These are phyloP conservation scores for Huntiella decipiens DNA, from an alignment of 2,329 filamentous ascomycete species.

Conservation along the genomic window DNA sequence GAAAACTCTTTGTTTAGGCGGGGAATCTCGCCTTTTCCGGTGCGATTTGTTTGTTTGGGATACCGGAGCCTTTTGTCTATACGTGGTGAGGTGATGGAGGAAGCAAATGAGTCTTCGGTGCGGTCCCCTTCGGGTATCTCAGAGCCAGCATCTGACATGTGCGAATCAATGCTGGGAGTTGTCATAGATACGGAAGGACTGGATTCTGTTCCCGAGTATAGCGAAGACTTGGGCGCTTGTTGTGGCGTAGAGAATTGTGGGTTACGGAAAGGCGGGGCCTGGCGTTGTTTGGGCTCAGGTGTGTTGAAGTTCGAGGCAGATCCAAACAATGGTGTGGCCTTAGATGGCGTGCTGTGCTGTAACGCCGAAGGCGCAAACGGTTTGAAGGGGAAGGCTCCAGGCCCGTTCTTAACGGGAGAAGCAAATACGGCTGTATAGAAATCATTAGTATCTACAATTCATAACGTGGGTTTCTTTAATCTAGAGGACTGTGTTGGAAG, in stretches of 20 bases:
- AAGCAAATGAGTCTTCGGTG: conserved; percentile 11
- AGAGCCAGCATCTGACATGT: conserved; percentile 24
- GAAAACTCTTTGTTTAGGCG: conserved; percentile 24
- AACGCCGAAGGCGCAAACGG: too few species aligned
- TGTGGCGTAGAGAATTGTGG: conserved; percentile 46
- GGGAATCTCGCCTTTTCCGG: conserved; percentile 48
- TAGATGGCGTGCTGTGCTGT: conserved; percentile 18
- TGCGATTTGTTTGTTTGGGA: conserved; percentile 21
- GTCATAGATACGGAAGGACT: conserved; percentile 40
- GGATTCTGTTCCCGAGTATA: conserved; percentile 38
- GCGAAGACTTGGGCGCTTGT: conserved; percentile 33
- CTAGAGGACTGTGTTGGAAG: background rate
- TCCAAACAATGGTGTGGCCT: conserved; percentile 12
- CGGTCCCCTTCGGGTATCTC: conserved; percentile 10
- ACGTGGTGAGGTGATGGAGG: conserved; percentile 27
- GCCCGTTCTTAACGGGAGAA: background rate
- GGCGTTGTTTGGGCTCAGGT: conserved; percentile 8
- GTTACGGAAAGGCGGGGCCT: conserved; percentile 38
- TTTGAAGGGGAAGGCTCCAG: too few species aligned
- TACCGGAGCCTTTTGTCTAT: conserved; percentile 28
- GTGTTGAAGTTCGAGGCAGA: background rate
- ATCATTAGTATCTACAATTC: background rate
- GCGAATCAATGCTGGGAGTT: conserved; percentile 17
- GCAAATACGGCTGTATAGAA: background rate
- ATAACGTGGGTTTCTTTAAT: background rate